Conservation (phyloP, 257 asterid species). For the Capsicum pubescens region DNA sequence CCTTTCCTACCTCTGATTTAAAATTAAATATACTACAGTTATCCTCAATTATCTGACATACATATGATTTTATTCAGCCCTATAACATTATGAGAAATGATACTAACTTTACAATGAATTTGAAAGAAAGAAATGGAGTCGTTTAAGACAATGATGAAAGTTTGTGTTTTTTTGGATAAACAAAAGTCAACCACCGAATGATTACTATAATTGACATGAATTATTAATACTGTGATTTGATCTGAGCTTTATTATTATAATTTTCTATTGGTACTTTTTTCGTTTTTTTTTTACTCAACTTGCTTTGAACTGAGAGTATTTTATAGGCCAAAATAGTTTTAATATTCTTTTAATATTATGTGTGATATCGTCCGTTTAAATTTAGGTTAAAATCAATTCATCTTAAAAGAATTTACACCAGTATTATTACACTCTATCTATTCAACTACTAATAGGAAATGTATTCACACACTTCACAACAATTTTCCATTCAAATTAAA, state of each 20-base stretch:
- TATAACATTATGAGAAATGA: neutral
- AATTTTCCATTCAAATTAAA: neutral
- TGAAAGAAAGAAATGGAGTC: neutral
- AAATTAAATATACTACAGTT: too few species aligned
- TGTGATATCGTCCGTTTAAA: too few species aligned
- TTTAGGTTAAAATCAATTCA: too few species aligned
- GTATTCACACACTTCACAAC: neutral
- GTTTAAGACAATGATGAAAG: conserved; percentile 7
- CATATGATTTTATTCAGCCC: neutral
- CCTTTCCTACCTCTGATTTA: too few species aligned
- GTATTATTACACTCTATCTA: neutral
- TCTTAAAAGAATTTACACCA: too few species aligned
- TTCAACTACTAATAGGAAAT: neutral
- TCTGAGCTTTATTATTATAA: neutral
- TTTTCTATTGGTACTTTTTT: neutral
- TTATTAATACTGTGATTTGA: neutral
- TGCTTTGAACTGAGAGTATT: neutral
- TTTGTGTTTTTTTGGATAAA: neutral
- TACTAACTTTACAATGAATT: neutral
- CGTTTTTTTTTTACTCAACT: neutral
- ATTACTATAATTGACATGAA: neutral
- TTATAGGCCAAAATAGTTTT: too few species aligned
- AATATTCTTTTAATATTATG: too few species aligned
- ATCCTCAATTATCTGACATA: neutral
- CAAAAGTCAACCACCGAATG: neutral